Evolutionary conservation across 2,329 filamentous ascomycete species (phyloP), one percentile per base, ranked within the genome.

Genomic region (Knufia fluminis): DNA sequence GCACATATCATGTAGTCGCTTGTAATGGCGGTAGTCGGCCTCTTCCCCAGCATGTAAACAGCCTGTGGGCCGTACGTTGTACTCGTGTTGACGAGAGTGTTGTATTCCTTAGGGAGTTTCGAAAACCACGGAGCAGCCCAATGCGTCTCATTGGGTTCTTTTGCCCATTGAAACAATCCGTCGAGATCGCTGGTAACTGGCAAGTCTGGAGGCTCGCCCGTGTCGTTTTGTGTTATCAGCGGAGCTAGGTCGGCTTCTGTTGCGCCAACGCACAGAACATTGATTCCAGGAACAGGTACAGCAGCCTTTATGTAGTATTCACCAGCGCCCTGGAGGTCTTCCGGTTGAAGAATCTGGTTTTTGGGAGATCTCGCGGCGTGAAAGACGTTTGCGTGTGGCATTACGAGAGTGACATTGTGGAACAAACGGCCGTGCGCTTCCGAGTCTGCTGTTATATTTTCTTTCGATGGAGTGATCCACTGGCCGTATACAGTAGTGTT

Each of bases 321-420:
- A 9, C 85, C 86, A 7, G 86, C 84, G 1, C 69, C 73, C 8
- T 28, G 26, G 26, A 81, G 68, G 17, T 81, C 77, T 4, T 73
- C 70, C 0, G 86, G 86, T 57, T 91, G 86, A 7, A 86, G 65
- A 24, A 92, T 86, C 0, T 67, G 63, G 58, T 91, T 91, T 7
- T 66, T 62, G 0, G 71, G 65, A 55, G 83, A 71, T 7, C 71
- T 75, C 0, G 83, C 80, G 0, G 86, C 85, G 10, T 71, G 65
- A 28, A 84, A 79, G 0, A 92, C 73, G 0, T 82, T 80, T 0
- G 80, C 72, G 58, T 92, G 86, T 0, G 86, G 86, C 75, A 90
- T 83, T 0, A 85, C 84, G 55, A 90, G 72, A 0, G 83, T 85
- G 22, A 88, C 78, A 54, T 90, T 89, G 61, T 89, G 86, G 58